Evolutionary conservation across 139 green algal species (phyloP), one percentile per base, ranked within the genome.

Genomic region (Picochlorum sp.): DNA sequence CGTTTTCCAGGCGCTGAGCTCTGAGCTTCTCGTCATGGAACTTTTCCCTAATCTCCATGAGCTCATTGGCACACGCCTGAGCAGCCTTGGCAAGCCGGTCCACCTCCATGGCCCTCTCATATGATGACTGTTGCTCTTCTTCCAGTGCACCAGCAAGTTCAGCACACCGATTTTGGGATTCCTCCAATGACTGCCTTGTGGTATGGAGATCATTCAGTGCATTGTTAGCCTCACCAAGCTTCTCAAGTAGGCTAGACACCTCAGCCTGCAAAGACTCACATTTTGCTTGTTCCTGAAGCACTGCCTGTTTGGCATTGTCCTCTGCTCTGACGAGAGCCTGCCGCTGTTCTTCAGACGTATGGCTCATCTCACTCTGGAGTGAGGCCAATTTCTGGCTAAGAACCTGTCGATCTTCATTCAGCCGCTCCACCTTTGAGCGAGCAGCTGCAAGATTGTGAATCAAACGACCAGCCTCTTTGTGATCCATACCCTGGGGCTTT

Each of bases 401-500:
- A 6, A 6, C 23, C n/a, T 21, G 18, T 28, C 58, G 58, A 9
- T 65, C 58, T 15, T 65, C 58, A 8, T 18, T 32, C 20, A 65
- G 28, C 15, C n/a, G 57, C 58, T 65, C 58, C 23, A 65, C 58
- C 20, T 32, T 28, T 16, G 58, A 28, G 15, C 58, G 58, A 13
- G 58, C 20, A 28, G 13, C 13, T 65, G 58, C 58, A 18, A 65
- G 23, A 6, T 55, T 23, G 15, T 65, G n/a, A 28, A 65, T 32
- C 20, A 65, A 26, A 21, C 13, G n/a, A 52, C 58, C 44, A 52
- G 57, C 13, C n/a, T 65, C n/a, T 14, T 65, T 32, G 15, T 21
- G 58, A 57, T 65, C 58, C 41, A 65, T 16, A 8, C 58, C 58
- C 11, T 51, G 18, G 6, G 58, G 58, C 26, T 67, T 56, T 62